These are phyloP conservation scores for Phialocephala subalpina DNA, from an alignment of 2,329 filamentous ascomycete species.

Conservation along the genomic window DNA sequence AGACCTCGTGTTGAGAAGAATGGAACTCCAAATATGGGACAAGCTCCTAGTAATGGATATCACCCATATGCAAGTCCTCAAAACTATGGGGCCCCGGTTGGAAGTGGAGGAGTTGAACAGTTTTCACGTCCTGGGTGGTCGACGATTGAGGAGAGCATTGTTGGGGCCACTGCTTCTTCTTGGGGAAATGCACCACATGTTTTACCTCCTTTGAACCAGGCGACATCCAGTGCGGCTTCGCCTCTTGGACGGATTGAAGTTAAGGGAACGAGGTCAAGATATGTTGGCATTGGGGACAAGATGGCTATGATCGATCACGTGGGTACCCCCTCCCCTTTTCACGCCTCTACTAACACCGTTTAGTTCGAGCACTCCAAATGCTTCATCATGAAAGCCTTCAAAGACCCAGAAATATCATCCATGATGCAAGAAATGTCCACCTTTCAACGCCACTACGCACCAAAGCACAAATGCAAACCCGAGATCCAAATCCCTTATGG, in stretches of 20 bases:
- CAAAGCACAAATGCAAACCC: slow-evolving; percentile 8
- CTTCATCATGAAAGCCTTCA: slow-evolving; percentile 28
- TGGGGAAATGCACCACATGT: neutral
- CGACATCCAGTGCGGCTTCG: neutral
- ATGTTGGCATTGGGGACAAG: slow-evolving; percentile 26
- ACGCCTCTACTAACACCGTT: neutral
- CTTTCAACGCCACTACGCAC: slow-evolving; percentile 25
- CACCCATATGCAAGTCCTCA: slow-evolving; percentile 2
- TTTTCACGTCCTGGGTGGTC: slow-evolving; percentile 2
- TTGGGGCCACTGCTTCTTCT: neutral
- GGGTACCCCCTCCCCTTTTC: neutral
- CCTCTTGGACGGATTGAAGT: slow-evolving; percentile 25
- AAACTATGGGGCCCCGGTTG: neutral
- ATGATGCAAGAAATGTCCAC: slow-evolving; percentile 29
- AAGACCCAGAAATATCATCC: slow-evolving; percentile 18
- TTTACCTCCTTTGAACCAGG: neutral
- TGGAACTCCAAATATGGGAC: neutral
- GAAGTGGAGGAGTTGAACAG: neutral
- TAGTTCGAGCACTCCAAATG: slow-evolving; percentile 31
- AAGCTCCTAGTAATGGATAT: neutral
- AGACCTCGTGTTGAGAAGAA: slow-evolving; percentile 12
- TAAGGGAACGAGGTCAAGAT: slow-evolving; percentile 25
- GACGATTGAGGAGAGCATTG: slow-evolving; percentile 2
- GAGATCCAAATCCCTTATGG: slow-evolving; percentile 3
- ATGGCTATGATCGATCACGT: slow-evolving; percentile 33